Conservation (phyloP, 371 early-diverging fungal genomes). For the Zychaea mexicana region DNA sequence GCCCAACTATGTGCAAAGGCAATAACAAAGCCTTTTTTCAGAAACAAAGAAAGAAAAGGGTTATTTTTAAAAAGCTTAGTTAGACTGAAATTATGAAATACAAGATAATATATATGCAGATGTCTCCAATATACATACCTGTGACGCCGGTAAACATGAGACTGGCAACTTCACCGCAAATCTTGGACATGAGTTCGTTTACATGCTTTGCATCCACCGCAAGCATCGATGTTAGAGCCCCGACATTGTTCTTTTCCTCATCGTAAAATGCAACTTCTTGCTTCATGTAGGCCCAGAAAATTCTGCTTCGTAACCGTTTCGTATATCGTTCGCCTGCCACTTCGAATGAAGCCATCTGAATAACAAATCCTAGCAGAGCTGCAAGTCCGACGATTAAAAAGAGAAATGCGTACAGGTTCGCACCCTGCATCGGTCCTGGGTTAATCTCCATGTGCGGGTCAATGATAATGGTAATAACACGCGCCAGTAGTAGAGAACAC, state of each 20-base stretch:
- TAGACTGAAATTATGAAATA: too few relatives aligned
- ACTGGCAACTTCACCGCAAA: slow-evolving; percentile 55
- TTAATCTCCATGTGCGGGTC: not conserved
- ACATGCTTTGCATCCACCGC: slow-evolving; percentile 73
- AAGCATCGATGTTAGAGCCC: slow-evolving; percentile 76
- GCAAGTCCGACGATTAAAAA: slow-evolving; percentile 59
- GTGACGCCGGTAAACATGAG: slow-evolving; percentile 39
- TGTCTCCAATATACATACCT: slow-evolving; percentile 28
- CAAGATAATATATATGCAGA: too few relatives aligned
- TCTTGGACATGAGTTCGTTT: slow-evolving; percentile 62
- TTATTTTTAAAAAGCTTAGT: too few relatives aligned
- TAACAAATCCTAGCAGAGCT: slow-evolving; percentile 39
- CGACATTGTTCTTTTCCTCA: slow-evolving; percentile 71
- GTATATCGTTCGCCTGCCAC: slow-evolving; percentile 56
- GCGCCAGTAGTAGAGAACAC: slow-evolving; percentile 16
- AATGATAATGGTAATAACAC: slow-evolving; percentile 29
- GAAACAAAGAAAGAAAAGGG: not conserved
- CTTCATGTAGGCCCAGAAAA: slow-evolving; percentile 56
- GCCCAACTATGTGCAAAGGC: slow-evolving; percentile 60
- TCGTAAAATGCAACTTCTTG: slow-evolving; percentile 90
- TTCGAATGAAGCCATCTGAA: slow-evolving; percentile 34
- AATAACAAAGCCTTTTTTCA: slow-evolving; percentile 32
- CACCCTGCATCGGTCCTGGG: slow-evolving; percentile 40
- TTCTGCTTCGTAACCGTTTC: slow-evolving; percentile 48
- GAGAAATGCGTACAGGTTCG: slow-evolving; percentile 72